A percentile compares a stretch with the other conserved stretches of the same genome.
phyloP scores from a whole-genome alignment of 129 eudicot genomes.

The Escallonia herrerae region DNA sequence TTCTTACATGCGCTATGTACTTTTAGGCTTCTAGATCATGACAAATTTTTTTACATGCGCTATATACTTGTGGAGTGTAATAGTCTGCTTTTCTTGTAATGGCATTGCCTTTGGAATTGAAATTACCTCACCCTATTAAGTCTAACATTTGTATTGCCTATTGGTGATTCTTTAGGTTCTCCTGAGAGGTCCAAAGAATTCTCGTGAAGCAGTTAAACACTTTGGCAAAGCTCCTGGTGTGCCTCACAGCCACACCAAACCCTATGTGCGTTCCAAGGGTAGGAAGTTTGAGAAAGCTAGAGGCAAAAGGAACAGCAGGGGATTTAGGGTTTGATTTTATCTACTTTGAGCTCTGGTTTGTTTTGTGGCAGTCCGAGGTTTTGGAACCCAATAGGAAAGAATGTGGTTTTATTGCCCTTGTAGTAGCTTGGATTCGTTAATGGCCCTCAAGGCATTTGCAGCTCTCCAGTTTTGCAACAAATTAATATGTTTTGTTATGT shows the following conservation, averaged over 20 bases:
- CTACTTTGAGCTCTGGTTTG: background rate
- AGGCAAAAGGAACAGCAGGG: slow-evolving; percentile 60
- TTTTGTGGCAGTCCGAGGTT: background rate
- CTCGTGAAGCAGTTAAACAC: slow-evolving; percentile 48
- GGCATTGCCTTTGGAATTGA: background rate
- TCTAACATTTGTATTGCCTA: too few relatives aligned
- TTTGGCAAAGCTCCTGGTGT: slow-evolving; percentile 60
- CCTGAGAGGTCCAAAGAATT: slow-evolving; percentile 53
- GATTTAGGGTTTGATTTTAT: slow-evolving; percentile 22
- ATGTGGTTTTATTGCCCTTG: background rate
- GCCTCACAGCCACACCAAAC: slow-evolving; percentile 57
- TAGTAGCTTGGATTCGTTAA: background rate
- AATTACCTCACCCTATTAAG: too few relatives aligned
- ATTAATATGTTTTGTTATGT: too few relatives aligned
- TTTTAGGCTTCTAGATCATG: background rate
- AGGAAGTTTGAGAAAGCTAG: slow-evolving; percentile 57
- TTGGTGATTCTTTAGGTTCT: slow-evolving; percentile 25
- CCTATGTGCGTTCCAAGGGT: slow-evolving; percentile 47
- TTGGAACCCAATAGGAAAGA: background rate
- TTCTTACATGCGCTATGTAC: too few relatives aligned
- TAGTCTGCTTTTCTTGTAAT: too few relatives aligned
- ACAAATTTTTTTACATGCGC: background rate
- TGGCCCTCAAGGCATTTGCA: background rate
- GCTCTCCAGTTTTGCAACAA: background rate
- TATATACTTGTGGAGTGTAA: too few relatives aligned